These are phyloP conservation scores for Apodospora peruviana DNA, from an alignment of 495 filamentous ascomycete genomes.

Conservation along the genomic window DNA sequence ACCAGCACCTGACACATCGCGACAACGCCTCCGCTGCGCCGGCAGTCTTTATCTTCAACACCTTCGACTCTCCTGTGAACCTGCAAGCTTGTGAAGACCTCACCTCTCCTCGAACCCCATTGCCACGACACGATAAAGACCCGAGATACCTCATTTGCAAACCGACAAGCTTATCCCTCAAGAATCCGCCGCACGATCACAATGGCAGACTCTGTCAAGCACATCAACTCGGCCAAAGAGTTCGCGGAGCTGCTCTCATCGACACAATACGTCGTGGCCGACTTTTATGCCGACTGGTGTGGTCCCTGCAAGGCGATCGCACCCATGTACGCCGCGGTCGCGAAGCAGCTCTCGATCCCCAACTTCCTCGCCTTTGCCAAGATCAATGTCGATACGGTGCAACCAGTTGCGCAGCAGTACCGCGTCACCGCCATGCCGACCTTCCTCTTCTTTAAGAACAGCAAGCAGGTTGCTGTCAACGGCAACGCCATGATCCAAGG, in stretches of 20 bases:
- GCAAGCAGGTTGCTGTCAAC: slow-evolving; percentile 62
- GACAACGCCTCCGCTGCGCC: too few species aligned
- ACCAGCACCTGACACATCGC: too few species aligned
- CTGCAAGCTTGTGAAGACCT: too few species aligned
- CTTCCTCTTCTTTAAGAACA: slow-evolving; percentile 82
- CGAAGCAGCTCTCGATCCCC: slow-evolving; percentile 39
- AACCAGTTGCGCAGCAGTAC: slow-evolving; percentile 44
- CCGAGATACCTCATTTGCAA: too few species aligned
- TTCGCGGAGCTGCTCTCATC: slow-evolving; percentile 34
- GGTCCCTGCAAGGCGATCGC: slow-evolving; percentile 62
- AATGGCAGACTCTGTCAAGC: slow-evolving; percentile 23
- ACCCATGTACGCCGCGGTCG: slow-evolving; percentile 51
- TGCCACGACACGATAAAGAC: too few species aligned
- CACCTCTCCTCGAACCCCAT: too few species aligned
- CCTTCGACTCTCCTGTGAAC: too few species aligned
- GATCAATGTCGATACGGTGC: slow-evolving; percentile 52
- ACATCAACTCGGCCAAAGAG: slow-evolving; percentile 32
- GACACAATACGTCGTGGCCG: slow-evolving; percentile 40
- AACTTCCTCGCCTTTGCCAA: slow-evolving; percentile 52
- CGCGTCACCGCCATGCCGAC: slow-evolving; percentile 66
- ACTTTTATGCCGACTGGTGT: slow-evolving; percentile 64
- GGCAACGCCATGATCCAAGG: slow-evolving; percentile 37
- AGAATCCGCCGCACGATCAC: background rate
- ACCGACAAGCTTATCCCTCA: too few species aligned
- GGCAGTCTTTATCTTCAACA: too few species aligned